A percentile compares a stretch with the other conserved stretches of the same genome.
phyloP scores from a whole-genome alignment of 805 yeast genomes.

The Cyberlindnera mississippiensis region DNA sequence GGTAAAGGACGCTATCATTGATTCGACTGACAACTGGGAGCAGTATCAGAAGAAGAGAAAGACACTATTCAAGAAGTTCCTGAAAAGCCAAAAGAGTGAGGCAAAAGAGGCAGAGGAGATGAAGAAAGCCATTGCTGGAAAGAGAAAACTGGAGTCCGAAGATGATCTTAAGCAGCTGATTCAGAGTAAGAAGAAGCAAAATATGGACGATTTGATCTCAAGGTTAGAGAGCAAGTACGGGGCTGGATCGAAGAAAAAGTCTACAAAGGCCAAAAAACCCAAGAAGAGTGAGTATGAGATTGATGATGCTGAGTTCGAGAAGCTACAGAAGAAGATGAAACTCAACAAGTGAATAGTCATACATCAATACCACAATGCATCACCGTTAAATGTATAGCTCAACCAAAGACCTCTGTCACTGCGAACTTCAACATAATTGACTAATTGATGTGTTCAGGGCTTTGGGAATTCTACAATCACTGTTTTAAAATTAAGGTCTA shows the following conservation, averaged over 20 bases:
- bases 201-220: constrained; percentile 44
- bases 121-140: constrained; percentile 37
- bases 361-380: too few species aligned
- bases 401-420: too few species aligned
- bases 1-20: constrained; percentile 36
- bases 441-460: too few species aligned
- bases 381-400: too few species aligned
- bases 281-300: constrained; percentile 31
- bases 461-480: too few species aligned
- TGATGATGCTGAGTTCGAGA: constrained; percentile 48
- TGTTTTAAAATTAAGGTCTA: neutral
- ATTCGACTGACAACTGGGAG: constrained; percentile 42
- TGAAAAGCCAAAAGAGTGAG: constrained; percentile 54
- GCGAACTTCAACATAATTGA: too few species aligned
- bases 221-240: constrained; percentile 49
- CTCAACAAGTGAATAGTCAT: neutral
- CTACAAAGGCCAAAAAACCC: constrained; percentile 20
- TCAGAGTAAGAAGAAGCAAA: constrained; percentile 40
- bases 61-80: constrained; percentile 43
- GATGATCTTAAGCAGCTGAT: constrained; percentile 46
- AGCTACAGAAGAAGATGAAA: constrained; percentile 24
- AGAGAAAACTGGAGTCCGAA: constrained; percentile 30
- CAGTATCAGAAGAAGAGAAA: constrained; percentile 48
- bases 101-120: constrained; percentile 58
- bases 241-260: constrained; percentile 31